Evolutionary conservation across 495 filamentous ascomycete genomes (phyloP).

Genomic region (Penicillium bovifimosum): DNA sequence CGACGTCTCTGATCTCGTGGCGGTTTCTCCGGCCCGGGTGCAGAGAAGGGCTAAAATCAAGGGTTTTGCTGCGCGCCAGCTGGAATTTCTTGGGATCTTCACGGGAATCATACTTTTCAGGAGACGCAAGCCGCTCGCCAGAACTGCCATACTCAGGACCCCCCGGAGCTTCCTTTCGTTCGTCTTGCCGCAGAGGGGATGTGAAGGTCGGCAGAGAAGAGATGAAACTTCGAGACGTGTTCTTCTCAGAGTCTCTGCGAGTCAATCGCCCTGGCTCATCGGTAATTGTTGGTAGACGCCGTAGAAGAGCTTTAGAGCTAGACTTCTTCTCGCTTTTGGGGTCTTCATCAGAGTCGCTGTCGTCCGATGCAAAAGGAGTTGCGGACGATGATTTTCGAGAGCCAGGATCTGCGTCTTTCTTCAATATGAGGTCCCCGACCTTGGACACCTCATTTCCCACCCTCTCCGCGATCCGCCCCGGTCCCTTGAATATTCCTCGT

Average conservation of each 20-base stretch:
- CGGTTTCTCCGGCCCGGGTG: conserved; percentile 21
- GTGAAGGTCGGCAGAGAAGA: conserved; percentile 48
- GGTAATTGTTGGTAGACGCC: conserved; percentile 26
- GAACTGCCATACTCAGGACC: conserved; percentile 14
- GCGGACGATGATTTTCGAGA: conserved; percentile 39
- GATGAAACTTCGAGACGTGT: conserved; percentile 24
- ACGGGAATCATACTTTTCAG: conserved; percentile 8
- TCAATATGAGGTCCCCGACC: conserved; percentile 52
- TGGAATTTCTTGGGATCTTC: conserved; percentile 7
- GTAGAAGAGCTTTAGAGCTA: conserved; percentile 26
- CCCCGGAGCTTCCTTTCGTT: conserved; percentile 18
- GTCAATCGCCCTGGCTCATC: conserved; percentile 34
- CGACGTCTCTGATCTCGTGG: conserved; percentile 27
- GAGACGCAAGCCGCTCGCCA: conserved; percentile 5
- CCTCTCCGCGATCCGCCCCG: conserved; percentile 46
- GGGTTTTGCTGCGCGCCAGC: conserved; percentile 16
- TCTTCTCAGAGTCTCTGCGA: conserved; percentile 31
- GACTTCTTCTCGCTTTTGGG: conserved; percentile 28
- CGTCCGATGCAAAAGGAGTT: conserved; percentile 35
- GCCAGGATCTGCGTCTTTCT: conserved; percentile 37
- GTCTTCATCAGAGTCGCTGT: conserved; percentile 41
- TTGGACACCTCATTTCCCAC: conserved; percentile 54
- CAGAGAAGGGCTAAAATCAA: conserved; percentile 28
- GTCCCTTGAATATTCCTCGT: conserved; percentile 50
- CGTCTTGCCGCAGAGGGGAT: conserved; percentile 40